Evolutionary conservation across 2,329 filamentous ascomycete species (phyloP).

Genomic region (Dichotomopilus funicola): DNA sequence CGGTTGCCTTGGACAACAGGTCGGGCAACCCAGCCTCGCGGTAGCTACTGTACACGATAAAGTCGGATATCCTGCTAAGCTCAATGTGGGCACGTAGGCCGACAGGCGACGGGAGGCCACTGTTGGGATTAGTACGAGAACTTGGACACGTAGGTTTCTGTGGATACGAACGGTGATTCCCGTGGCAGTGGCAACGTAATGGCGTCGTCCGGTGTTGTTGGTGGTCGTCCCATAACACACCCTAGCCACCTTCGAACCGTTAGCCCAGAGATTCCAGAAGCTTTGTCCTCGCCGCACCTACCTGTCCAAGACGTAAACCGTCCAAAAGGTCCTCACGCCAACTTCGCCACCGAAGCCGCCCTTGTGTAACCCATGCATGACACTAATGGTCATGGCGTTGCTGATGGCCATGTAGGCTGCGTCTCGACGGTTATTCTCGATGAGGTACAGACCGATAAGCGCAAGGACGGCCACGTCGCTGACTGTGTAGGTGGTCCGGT

Average conservation of each 20-base stretch:
- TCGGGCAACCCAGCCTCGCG: slow-evolving; percentile 23
- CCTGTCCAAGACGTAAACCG: slow-evolving; percentile 44
- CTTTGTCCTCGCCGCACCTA: slow-evolving; percentile 22
- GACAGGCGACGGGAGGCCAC: slow-evolving; percentile 37
- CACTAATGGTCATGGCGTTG: slow-evolving; percentile 41
- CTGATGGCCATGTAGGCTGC: slow-evolving; percentile 42
- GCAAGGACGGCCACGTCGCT: slow-evolving; percentile 39
- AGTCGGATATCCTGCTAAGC: slow-evolving; percentile 41
- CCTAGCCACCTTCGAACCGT: slow-evolving; percentile 32
- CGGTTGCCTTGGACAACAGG: slow-evolving; percentile 21
- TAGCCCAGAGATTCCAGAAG: background rate
- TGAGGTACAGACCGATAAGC: slow-evolving; percentile 43
- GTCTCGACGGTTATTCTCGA: slow-evolving; percentile 44
- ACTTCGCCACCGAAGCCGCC: slow-evolving; percentile 37
- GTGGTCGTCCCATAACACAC: slow-evolving; percentile 44
- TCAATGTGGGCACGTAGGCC: slow-evolving; percentile 42
- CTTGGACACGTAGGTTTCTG: background rate
- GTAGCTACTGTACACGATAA: slow-evolving; percentile 44
- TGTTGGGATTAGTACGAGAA: slow-evolving; percentile 20
- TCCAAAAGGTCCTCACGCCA: slow-evolving; percentile 45
- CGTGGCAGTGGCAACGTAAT: slow-evolving; percentile 38
- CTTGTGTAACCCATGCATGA: slow-evolving; percentile 43
- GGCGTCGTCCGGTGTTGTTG: slow-evolving; percentile 41
- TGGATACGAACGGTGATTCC: slow-evolving; percentile 35
- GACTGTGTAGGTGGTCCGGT: slow-evolving; percentile 36